Percentiles rank a stretch among this genome's conserved stretches.
Evolutionary conservation across 2,329 filamentous ascomycete species (phyloP).

Genomic region (Nemania sp.): DNA sequence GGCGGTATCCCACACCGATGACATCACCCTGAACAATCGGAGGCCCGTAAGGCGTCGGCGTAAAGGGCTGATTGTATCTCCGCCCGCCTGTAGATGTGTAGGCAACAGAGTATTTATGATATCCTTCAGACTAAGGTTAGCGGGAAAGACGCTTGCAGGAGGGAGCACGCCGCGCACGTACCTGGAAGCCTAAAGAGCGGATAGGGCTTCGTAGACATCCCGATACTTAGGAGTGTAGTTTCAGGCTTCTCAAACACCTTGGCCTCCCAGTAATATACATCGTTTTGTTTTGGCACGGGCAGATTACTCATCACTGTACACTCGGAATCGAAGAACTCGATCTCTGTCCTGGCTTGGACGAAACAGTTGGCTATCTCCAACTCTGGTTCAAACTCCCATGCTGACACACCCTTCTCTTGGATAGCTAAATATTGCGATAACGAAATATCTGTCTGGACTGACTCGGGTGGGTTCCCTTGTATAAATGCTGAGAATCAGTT

Average conservation of each 20-base stretch:
- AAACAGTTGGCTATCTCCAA: conserved; percentile 99
- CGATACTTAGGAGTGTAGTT: conserved; percentile 82
- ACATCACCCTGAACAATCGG: conserved; percentile 91
- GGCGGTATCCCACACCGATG: conserved; percentile 91
- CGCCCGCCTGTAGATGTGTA: conserved; percentile 88
- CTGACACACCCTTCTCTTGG: conserved; percentile 98
- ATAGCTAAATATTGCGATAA: conserved; percentile 97
- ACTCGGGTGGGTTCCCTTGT: conserved; percentile 92
- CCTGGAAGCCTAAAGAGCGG: conserved; percentile 92
- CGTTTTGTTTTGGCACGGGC: conserved; percentile 96
- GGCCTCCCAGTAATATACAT: conserved; percentile 99
- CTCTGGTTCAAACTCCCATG: conserved; percentile 99
- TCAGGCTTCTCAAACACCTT: conserved; percentile 99
- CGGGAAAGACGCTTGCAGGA: conserved; percentile 1
- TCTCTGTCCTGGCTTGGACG: conserved; percentile 93
- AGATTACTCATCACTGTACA: conserved; percentile 97
- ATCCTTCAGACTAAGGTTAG: conserved; percentile 59
- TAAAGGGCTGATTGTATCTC: conserved; percentile 92
- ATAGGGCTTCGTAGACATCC: conserved; percentile 96
- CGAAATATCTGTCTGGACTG: conserved; percentile 93
- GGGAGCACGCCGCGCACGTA: conserved; percentile 49
- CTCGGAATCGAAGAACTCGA: conserved; percentile 98
- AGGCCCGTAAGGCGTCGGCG: conserved; percentile 77
- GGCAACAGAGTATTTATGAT: conserved; percentile 89
- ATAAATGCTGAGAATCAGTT: conserved; percentile 72